Base-by-base conservation (phyloP, 768 basidiomycete genomes). In the Phylloporus rhodoxanthus region DNA sequence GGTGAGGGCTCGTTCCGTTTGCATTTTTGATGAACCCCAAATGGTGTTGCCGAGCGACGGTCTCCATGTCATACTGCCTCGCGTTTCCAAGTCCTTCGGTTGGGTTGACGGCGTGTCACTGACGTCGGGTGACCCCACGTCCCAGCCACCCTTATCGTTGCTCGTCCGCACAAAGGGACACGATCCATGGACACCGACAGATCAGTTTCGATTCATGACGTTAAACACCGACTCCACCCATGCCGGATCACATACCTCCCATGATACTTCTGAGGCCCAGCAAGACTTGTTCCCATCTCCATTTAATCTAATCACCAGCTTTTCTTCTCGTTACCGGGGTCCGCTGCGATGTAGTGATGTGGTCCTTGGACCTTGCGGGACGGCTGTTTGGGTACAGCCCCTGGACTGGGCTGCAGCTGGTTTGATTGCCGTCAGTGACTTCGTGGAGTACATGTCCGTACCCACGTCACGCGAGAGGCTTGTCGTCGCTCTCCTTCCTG, bases 81-180 rank as follows among this genome's bases (percentile, higher is more conserved):
- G 57, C 1, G 69, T 76, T 0, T 59, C 73, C 33, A 75, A 73
- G 1, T 77, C 79, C 3, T 84, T 84, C 55, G 84, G 84, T 14
- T 85, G 84, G 84, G 75, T 84, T 13, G 84, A 85, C 46, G 78
- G 79, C 8, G 70, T 81, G 32, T 74, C 74, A 2, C 71, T 78
- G 2, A 54, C 69, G 1, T 54, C 63, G 49, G 39, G 43, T 15
- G 46, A 55, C 10, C 21, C 45, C 17, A 28, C 36, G 1, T 28
- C 44, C 29, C 56, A 43, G 11, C 36, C 48, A 19, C 23, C 70
- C 0, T 55, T 83, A 15, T 74, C 76, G 0, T 71, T 85, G 43
- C 71, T 86, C 8, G 63, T 84, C 14, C 78, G 83, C 17, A 71
- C 74, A 28, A 78, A 82, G 58, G 77, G 72, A 54, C 76, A 80